Evolutionary conservation across 2,329 filamentous ascomycete species (phyloP), one percentile per base, ranked within the genome.

Genomic region (Penicillium polonicum): DNA sequence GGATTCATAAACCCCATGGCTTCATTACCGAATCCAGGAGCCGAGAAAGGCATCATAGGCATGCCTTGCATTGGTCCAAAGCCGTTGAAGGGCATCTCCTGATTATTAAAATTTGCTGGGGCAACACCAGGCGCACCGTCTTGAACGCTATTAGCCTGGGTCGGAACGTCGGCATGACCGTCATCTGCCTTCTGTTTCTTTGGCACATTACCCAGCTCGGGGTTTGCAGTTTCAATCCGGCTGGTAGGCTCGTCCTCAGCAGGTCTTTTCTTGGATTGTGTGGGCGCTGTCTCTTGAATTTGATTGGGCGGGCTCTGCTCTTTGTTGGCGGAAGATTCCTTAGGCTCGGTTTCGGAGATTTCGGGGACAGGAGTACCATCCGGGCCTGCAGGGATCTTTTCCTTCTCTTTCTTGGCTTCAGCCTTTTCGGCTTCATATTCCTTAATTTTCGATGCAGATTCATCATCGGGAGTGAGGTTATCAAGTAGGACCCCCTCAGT

Each of bases 401-500:
- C 75, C 59, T 75, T 77, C 31, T 77, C 75, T 59, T 78, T 77
- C 61, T 74, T 77, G 35, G 74, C 76, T 48, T 76, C 72, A 12
- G 74, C 67, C 57, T 80, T 81, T 45, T 85, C 83, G 33, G 80
- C 78, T 68, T 86, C 80, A 70, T 89, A 97, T 39, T 84, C 84
- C 78, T 90, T 89, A 64, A 96, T 90, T 76, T 90, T 92, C 68
- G 84, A 81, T 63, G 86, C 84, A 61, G 87, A 85, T 66, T 94
- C 91, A 65, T 91, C 88, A 77, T 97, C 92, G 63, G 87, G 79
- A 72, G 88, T 85, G 67, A 99, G 85, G 77, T 96, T 89, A 83
- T 97, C 93, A 78, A 97, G 90, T 70, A 97, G 82, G 64, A 97
- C 91, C 71, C 91, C 91, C 74, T 96, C 92, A 62, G 88, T 89